Base-by-base conservation (phyloP, 441 rosid species). In the Flueggea neowawraea region DNA sequence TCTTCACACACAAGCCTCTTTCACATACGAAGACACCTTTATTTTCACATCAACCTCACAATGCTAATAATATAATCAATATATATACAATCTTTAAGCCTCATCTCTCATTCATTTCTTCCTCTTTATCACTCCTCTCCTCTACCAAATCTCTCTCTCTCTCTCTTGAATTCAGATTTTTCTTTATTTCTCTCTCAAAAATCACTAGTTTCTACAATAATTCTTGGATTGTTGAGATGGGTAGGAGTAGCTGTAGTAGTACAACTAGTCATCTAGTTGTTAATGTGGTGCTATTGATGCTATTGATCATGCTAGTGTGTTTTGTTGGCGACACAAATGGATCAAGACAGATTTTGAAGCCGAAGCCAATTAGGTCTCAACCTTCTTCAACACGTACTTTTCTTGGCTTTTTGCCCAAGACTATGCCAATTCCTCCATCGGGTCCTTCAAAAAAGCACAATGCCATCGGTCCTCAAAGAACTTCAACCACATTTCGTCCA, bases 401-500 rank as follows among this genome's bases (percentile, higher is more conserved):
- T 63, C 43, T 54, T 10, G 87, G 82, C 6, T 83, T 69, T 66
- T 78, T 90, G 66, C 96, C 95, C 0, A 90, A 85, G 69, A 66
- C 75, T 70, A 69, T 78, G 61, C 85, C 84, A 16, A 77, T 87
- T 68, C 95, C 95, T 51, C 86, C 82, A 32, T 90, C 97, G 50
- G 95, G 76, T 55, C 96, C 96, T 62, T 90, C 96, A 6, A 87
- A 61, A 77, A 56, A 67, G 70, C 96, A 90, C 80, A 87, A 90
- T 60, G 74, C 17, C 68, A 69, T 80, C 16, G 90, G 91, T 3
- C 14, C 54, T 82, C 28, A 75, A 78, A 14, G 55, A 59, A 80
- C 83, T 63, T 60, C 72, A 15, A 39, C 39, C 43, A 57, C 61
- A 49, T 64, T 33, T 17, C 90, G 28, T 22, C 28, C 89, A 31